phyloP scores from a whole-genome alignment of 345 rosid species.

The Salix brachista region DNA sequence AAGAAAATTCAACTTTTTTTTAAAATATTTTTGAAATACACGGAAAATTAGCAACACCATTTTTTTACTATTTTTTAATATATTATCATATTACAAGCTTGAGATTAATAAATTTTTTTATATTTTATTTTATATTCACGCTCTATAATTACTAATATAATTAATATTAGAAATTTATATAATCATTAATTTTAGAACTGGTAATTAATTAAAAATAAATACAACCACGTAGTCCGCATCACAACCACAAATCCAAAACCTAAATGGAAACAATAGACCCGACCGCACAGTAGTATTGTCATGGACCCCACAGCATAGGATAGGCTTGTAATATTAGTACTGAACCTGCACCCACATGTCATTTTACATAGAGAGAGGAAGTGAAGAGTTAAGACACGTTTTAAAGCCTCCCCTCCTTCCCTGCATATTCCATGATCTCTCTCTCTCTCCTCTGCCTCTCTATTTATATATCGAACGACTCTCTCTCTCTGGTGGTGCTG shows the following conservation, averaged over 20 bases:
- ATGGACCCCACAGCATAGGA: background rate
- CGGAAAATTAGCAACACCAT: too few species aligned
- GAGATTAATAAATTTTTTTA: rapidly evolving
- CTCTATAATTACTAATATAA: too few species aligned
- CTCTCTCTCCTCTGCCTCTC: background rate
- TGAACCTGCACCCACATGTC: conserved; percentile 7
- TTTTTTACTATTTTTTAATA: too few species aligned
- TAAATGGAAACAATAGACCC: too few species aligned
- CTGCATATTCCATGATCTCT: background rate
- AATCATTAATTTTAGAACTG: too few species aligned
- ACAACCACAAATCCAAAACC: background rate
- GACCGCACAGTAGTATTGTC: too few species aligned
- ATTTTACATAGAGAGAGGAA: background rate
- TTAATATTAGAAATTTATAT: too few species aligned
- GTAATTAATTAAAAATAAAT: background rate
- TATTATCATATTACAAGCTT: too few species aligned
- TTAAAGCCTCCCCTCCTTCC: background rate
- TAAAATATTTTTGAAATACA: too few species aligned
- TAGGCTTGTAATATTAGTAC: too few species aligned
- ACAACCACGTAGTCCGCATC: background rate
- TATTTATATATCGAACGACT: background rate
- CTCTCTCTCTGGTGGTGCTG: background rate
- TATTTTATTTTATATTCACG: rapidly evolving
- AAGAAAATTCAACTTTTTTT: too few species aligned
- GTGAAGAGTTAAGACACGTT: background rate